phyloP scores from a whole-genome alignment of 148 eudicot species.

The Polygonum aviculare region DNA sequence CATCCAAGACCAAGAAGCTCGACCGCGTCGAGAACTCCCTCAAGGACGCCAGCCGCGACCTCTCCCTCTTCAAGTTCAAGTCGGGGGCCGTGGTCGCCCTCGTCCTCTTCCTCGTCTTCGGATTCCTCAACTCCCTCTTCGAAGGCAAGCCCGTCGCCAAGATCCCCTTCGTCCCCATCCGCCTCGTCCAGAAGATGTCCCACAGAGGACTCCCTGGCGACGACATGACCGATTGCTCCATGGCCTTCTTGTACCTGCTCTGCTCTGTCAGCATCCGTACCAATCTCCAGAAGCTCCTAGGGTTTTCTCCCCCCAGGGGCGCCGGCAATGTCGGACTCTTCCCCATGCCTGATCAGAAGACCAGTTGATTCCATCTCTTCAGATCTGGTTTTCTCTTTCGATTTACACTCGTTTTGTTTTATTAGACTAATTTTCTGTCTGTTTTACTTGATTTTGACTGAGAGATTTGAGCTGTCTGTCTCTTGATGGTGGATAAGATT shows the following conservation, averaged over 20 bases:
- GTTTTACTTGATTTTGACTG: background rate
- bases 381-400: background rate
- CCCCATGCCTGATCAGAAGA: slow-evolving; percentile 92
- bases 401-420: background rate
- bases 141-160: slow-evolving; percentile 85
- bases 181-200: slow-evolving; percentile 92
- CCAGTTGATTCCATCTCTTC: slow-evolving; percentile 27
- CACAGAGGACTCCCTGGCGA: slow-evolving; percentile 73
- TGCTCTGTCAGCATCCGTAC: slow-evolving; percentile 92
- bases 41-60: slow-evolving; percentile 82
- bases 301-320: slow-evolving; percentile 92
- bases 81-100: slow-evolving; percentile 91
- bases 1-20: slow-evolving; percentile 61
- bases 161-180: slow-evolving; percentile 69
- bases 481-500: background rate
- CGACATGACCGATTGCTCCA: slow-evolving; percentile 94
- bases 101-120: slow-evolving; percentile 77
- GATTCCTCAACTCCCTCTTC: slow-evolving; percentile 60
- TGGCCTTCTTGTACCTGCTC: slow-evolving; percentile 90
- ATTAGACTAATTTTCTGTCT: background rate
- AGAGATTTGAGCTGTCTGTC: background rate
- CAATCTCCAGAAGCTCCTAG: slow-evolving; percentile 90
- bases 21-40: slow-evolving; percentile 82
- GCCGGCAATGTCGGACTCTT: slow-evolving; percentile 60
- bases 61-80: slow-evolving; percentile 87